Evolutionary conservation across 306 rosid species (phyloP), one percentile per base, ranked within the genome.

Genomic region (Ormosia semicastrata): DNA sequence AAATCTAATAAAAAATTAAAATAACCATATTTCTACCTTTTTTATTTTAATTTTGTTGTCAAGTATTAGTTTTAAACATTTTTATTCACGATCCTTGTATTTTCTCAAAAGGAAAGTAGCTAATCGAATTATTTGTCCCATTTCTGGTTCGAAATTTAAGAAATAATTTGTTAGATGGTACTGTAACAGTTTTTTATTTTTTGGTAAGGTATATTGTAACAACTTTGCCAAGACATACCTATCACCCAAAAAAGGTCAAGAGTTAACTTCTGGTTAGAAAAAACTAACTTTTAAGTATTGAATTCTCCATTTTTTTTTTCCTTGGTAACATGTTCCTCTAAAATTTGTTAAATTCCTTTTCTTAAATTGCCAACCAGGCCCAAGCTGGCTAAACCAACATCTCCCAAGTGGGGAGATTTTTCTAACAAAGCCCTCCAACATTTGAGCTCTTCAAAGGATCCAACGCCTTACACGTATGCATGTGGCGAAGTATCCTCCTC

Each of bases 401-500:
- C 29, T 46, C 74, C 74, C 53, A 80, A 68, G 77, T 75, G 84
- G 40, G 71, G 17, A 75, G 56, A 65, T 8, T 7, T 7, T 44
- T 34, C 72, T 17, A 34, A 67, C 33, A 46, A 73, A 66, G 81
- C 69, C 56, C 54, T 80, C 82, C 87, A 84, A 71, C 50, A 24
- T 68, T 83, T 75, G 83, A 77, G 78, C 78, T 3, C 60, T 79
- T 76, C 63, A 79, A 75, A 71, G 82, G 74, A 69, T 4, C 77
- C 52, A 82, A 80, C 65, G 81, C 88, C 87, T 84, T 77, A 66
- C 82, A 83, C 88, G 90, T 89, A 79, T 79, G 82, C 52, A 79
- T 76, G 82, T 17, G 92, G 92, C 98, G 86, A 87, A 81, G 84
- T 77, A 84, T 83, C 18, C 93, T 90, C 98, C 82, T 88, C 93